Conservation (phyloP, 2,329 filamentous ascomycete genomes). For the Fulvia fulva region DNA sequence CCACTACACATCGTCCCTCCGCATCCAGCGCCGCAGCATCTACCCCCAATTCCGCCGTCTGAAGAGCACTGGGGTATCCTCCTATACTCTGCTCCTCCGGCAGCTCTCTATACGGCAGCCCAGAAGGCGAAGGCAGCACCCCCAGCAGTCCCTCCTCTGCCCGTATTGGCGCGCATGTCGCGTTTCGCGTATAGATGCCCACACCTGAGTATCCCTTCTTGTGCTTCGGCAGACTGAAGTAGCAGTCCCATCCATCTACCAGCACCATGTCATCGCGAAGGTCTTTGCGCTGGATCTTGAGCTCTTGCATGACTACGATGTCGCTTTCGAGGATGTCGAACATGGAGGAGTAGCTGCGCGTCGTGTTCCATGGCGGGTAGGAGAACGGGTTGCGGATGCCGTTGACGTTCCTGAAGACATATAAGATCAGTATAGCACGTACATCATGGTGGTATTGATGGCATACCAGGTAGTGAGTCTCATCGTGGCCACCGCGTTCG, state of each 20-base stretch:
- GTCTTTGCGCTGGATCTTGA: conserved; percentile 93
- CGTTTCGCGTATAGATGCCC: conserved; percentile 87
- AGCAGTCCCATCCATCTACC: conserved; percentile 91
- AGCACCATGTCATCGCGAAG: conserved; percentile 93
- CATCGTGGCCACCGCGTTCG: conserved; percentile 27
- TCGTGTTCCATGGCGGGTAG: conserved; percentile 50
- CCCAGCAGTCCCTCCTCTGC: conserved; percentile 95
- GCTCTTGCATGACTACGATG: conserved; percentile 91
- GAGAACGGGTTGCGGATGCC: conserved; percentile 53
- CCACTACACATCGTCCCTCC: conserved; percentile 83
- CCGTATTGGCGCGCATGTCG: conserved; percentile 76
- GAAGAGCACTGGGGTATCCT: conserved; percentile 71
- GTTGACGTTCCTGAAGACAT: conserved; percentile 48
- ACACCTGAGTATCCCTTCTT: conserved; percentile 98
- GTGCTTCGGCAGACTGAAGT: conserved; percentile 85
- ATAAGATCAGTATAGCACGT: conserved; percentile 2
- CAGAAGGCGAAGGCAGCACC: conserved; percentile 67
- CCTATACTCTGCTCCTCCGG: conserved; percentile 74
- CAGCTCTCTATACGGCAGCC: conserved; percentile 68
- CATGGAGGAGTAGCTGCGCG: conserved; percentile 61
- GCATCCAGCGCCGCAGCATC: conserved; percentile 76
- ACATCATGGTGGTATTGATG: not conserved
- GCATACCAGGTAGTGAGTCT: conserved; percentile 37
- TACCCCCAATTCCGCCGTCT: conserved; percentile 59
- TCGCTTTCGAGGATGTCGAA: conserved; percentile 90